Base-by-base conservation (phyloP, 2,329 filamentous ascomycete genomes). In the Curvularia hawaiiensis region DNA sequence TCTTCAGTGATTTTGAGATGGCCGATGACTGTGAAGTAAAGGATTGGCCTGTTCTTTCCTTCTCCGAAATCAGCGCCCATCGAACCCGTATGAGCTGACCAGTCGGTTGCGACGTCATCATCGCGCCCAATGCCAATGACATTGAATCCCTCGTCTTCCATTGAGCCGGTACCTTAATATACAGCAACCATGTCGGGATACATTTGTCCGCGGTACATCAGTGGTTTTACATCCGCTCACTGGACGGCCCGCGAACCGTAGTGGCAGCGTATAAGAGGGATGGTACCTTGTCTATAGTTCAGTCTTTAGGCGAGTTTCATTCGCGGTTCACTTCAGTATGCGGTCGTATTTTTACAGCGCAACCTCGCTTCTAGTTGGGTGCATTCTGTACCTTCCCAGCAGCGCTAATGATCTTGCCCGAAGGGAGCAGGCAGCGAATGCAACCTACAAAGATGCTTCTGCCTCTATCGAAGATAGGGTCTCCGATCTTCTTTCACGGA, bases 401-500 rank as follows among this genome's bases (percentile, higher is more conserved):
- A 62, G 56, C 54, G 61, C 69, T 3, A 65, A 66, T 51, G 70
- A 74, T 38, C 52, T 75, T 41, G 56, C 52, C 43, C 71, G 72
- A 22, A 69, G 65, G 58, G 61, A 66, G 45, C 58, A 66, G 47
- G 68, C 70, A 18, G 60, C 62, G 38, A 71, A 74, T 61, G 73
- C 72, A 22, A 72, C 68, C 6, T 90, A 90, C 81, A 90, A 88
- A 70, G 80, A 91, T 69, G 78, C 87, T 5, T 80, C 79, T 54
- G 84, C 86, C 6, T 77, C 85, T 8, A 79, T 91, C 14, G 85
- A 90, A 50, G 84, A 83, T 49, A 82, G 90, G 58, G 84, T 92
- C 11, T 73, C 83, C 10, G 89, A 92, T 71, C 81, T 92, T 5
- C 76, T 92, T 51, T 83, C 84, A 12, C 84, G 87, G 24, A 92